phyloP scores from a whole-genome alignment of 2,329 filamentous ascomycete genomes.

The Xylariomycetidae sp. region DNA sequence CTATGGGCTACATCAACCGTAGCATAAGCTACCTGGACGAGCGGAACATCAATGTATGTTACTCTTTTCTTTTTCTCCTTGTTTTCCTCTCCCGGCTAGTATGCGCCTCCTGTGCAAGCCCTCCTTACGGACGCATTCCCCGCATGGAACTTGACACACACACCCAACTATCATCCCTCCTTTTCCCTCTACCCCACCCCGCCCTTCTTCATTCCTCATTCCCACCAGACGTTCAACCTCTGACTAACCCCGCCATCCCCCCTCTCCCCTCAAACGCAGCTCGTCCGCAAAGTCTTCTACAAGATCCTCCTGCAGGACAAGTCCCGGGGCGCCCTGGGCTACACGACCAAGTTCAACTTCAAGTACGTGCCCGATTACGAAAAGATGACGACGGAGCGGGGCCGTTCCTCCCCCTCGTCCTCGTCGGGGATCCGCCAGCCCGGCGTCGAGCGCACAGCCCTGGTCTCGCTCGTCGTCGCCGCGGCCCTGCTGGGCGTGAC shows the following conservation, averaged over 20 bases:
- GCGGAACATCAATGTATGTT: slow-evolving; percentile 49
- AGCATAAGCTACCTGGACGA: slow-evolving; percentile 34
- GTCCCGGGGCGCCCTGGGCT: slow-evolving; percentile 53
- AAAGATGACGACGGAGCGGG: slow-evolving; percentile 31
- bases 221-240: background rate
- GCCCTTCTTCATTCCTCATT: background rate
- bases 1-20: slow-evolving; percentile 42
- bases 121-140: no score
- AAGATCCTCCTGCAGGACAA: slow-evolving; percentile 59
- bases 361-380: slow-evolving; percentile 57
- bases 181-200: no score
- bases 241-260: background rate
- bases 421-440: slow-evolving; percentile 24
- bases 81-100: slow-evolving; percentile 1
- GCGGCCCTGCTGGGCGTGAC: slow-evolving; percentile 8
- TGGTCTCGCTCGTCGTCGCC: slow-evolving; percentile 16
- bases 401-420: slow-evolving; percentile 20
- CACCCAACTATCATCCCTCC: no score
- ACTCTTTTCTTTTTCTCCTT: no score
- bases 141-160: no score
- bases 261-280: slow-evolving; percentile 20
- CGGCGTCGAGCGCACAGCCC: slow-evolving; percentile 26
- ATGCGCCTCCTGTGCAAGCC: no score
- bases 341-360: slow-evolving; percentile 63
- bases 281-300: slow-evolving; percentile 53